These are phyloP conservation scores for Rhizopogon sp. DNA, from an alignment of 768 basidiomycete species.

Conservation along the genomic window DNA sequence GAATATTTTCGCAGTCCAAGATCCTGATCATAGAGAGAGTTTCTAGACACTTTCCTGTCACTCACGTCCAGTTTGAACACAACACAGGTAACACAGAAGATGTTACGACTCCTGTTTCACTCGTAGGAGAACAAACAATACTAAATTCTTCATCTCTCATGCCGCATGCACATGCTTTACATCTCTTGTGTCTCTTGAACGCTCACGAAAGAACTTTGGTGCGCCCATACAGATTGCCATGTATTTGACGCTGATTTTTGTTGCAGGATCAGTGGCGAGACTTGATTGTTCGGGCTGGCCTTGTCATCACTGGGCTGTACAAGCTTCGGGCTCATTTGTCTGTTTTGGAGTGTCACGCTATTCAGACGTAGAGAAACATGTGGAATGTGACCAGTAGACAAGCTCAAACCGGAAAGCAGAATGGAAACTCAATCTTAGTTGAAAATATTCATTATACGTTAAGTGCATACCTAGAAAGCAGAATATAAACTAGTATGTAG, in stretches of 20 bases:
- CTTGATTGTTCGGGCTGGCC: neutral
- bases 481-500: no score
- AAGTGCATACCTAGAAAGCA: no score
- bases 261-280: neutral
- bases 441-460: no score
- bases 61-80: neutral
- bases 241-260: neutral
- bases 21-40: constrained; percentile 3
- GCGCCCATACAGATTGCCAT: neutral
- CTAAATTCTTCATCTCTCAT: neutral
- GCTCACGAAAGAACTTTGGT: constrained; percentile 1
- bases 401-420: no score
- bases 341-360: neutral
- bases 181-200: constrained; percentile 1
- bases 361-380: neutral
- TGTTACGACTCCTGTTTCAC: neutral
- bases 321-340: constrained; percentile 1
- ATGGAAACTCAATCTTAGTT: no score
- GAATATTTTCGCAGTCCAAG: neutral
- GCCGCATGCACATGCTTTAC: neutral
- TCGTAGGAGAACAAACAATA: neutral
- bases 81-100: no score
- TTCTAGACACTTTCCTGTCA: neutral
- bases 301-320: neutral
- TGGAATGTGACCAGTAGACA: no score